phyloP scores from a whole-genome alignment of 176 grass and related monocot genomes.

The Stipa capillata region DNA sequence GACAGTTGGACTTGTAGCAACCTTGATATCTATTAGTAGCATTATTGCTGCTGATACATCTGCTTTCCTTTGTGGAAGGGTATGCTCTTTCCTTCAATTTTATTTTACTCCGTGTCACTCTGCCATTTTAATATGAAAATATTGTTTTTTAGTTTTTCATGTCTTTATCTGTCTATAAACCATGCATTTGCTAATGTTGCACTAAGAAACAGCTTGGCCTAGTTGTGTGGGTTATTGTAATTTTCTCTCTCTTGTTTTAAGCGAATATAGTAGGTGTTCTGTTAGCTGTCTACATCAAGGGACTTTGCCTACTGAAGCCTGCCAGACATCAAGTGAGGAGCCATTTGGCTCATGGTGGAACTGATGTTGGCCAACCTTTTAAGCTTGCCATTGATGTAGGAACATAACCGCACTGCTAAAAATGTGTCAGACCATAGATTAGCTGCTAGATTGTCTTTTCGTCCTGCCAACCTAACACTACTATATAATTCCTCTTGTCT shows the following conservation, averaged over 20 bases:
- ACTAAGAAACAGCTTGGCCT: too few species aligned
- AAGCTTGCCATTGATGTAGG: not conserved
- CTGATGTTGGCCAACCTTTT: not conserved
- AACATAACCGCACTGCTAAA: not conserved
- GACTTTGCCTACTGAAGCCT: not conserved
- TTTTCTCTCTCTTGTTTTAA: too few species aligned
- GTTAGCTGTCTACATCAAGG: too few species aligned
- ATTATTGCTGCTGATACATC: conserved; percentile 95
- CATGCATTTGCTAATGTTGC: too few species aligned
- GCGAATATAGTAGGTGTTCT: not conserved
- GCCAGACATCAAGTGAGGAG: not conserved
- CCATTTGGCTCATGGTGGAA: conserved; percentile 2
- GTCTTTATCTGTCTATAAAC: too few species aligned
- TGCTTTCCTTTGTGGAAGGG: conserved; percentile 93
- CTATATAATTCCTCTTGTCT: conserved; percentile 6
- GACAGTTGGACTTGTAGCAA: conserved; percentile 91
- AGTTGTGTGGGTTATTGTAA: too few species aligned
- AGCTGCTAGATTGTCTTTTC: not conserved
- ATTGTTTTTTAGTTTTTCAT: not conserved
- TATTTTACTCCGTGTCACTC: not conserved
- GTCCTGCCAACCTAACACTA: not conserved
- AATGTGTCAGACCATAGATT: not conserved
- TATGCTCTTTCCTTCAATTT: conserved; percentile 30
- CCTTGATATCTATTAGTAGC: conserved; percentile 92
- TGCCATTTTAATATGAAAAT: not conserved